Conservation (phyloP, 2,329 filamentous ascomycete genomes). For the Sporothrix pseudoabietina region DNA sequence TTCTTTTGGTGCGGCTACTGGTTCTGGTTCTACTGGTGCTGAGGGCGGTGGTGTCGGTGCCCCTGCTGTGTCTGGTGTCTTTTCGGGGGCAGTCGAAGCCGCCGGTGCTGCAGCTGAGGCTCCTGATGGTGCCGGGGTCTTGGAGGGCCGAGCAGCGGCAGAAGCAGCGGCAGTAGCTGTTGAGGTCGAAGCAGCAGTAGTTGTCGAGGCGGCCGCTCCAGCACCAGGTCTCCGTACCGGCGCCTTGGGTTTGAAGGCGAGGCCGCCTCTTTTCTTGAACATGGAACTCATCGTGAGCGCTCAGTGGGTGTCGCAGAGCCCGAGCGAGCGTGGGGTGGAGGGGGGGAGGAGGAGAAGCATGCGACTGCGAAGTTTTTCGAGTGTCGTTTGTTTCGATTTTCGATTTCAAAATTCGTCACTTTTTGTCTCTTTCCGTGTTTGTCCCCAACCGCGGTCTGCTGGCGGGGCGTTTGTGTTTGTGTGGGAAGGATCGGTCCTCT, state of each 20-base stretch:
- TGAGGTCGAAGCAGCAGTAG: slow-evolving; percentile 43
- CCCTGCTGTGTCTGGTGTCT: not conserved
- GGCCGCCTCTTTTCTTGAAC: slow-evolving; percentile 68
- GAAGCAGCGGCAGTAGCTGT: slow-evolving; percentile 30
- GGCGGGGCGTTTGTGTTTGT: slow-evolving; percentile 16
- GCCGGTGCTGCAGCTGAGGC: slow-evolving; percentile 17
- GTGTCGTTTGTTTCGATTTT: not conserved
- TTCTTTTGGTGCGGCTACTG: not conserved
- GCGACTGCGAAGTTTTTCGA: not conserved
- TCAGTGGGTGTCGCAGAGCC: slow-evolving; percentile 9
- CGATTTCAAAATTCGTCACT: not conserved
- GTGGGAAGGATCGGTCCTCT: slow-evolving; percentile 1
- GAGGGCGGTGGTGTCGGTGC: slow-evolving; percentile 3
- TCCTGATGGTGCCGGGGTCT: slow-evolving; percentile 33
- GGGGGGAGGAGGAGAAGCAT: not conserved
- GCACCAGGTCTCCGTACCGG: slow-evolving; percentile 53
- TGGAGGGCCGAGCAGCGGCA: slow-evolving; percentile 33
- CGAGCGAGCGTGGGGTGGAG: not conserved
- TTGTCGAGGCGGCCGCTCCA: slow-evolving; percentile 47
- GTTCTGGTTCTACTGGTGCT: not conserved
- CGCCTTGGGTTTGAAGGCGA: slow-evolving; percentile 71
- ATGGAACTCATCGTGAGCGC: slow-evolving; percentile 40
- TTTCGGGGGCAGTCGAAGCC: not conserved
- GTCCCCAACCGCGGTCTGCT: slow-evolving; percentile 6
- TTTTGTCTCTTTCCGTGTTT: slow-evolving; percentile 15